A percentile compares a stretch with the other conserved stretches of the same genome.
Evolutionary conservation across 2,329 filamentous ascomycete species (phyloP).

Genomic region (Penicillium sp.): DNA sequence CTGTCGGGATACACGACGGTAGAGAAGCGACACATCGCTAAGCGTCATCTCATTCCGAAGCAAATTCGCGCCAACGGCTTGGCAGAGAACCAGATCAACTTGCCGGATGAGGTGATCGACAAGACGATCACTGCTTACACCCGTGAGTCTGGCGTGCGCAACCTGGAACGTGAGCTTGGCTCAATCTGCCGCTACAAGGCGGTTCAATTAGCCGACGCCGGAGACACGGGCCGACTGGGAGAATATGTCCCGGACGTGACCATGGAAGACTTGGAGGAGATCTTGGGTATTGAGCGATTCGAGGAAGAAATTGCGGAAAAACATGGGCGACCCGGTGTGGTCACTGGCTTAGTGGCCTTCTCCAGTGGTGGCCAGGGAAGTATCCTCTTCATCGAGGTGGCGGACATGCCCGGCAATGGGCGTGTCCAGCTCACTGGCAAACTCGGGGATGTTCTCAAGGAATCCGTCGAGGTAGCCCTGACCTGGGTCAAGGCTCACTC

Average conservation of each 20-base stretch:
- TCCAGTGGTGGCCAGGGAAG: slow-evolving; percentile 86
- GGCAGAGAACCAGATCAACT: slow-evolving; percentile 63
- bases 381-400: slow-evolving; percentile 97
- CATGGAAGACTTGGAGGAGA: slow-evolving; percentile 76
- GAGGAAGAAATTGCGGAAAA: slow-evolving; percentile 94
- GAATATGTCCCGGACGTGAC: slow-evolving; percentile 69
- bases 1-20: slow-evolving; percentile 93
- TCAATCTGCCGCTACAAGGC: slow-evolving; percentile 92
- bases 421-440: slow-evolving; percentile 93
- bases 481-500: slow-evolving; percentile 97
- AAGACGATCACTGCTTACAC: slow-evolving; percentile 97
- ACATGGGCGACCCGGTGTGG: slow-evolving; percentile 74
- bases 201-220: slow-evolving; percentile 87
- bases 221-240: slow-evolving; percentile 62
- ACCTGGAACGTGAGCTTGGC: slow-evolving; percentile 90
- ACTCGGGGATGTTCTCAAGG: slow-evolving; percentile 92
- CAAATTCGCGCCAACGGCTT: slow-evolving; percentile 90
- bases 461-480: slow-evolving; percentile 90
- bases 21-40: slow-evolving; percentile 93
- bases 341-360: slow-evolving; percentile 94
- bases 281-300: slow-evolving; percentile 87
- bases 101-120: slow-evolving; percentile 79
- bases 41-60: slow-evolving; percentile 90
- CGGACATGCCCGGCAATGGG: slow-evolving; percentile 91
- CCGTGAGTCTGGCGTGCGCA: slow-evolving; percentile 90